Percentiles rank a stretch among this genome's conserved stretches.
phyloP scores from a whole-genome alignment of 495 filamentous ascomycete genomes.

The Aspergillus nidulans region DNA sequence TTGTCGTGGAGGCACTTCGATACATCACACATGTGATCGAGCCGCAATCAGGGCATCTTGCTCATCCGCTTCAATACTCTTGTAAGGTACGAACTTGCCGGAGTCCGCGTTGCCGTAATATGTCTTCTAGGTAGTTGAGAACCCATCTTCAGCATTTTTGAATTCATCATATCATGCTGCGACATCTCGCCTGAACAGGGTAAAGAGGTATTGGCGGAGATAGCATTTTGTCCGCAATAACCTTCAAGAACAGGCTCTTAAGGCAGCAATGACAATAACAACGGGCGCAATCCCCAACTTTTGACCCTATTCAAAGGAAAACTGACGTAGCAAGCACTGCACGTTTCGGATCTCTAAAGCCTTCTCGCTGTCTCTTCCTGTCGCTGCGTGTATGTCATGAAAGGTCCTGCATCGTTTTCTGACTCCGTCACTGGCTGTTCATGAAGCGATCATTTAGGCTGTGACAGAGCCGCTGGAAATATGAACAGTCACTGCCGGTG shows the following conservation, averaged over 20 bases:
- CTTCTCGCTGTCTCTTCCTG: not conserved
- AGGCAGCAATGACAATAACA: constrained; percentile 17
- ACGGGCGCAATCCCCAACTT: not conserved
- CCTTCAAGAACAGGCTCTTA: constrained; percentile 18
- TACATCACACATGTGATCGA: constrained; percentile 32
- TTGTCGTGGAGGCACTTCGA: constrained; percentile 28
- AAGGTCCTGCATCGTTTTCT: not conserved
- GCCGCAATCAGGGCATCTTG: constrained; percentile 35
- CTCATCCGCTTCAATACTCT: constrained; percentile 27
- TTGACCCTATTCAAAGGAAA: not conserved
- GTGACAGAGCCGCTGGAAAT: not conserved
- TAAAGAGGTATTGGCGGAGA: constrained; percentile 23
- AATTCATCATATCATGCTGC: constrained; percentile 15
- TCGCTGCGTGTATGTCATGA: not conserved
- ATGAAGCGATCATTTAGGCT: not conserved
- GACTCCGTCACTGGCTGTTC: too few relatives aligned
- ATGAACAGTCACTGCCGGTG: not conserved
- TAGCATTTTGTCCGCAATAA: constrained; percentile 20
- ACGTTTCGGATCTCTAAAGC: not conserved
- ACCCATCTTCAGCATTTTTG: constrained; percentile 8
- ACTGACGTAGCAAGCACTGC: constrained; percentile 4
- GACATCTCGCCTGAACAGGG: constrained; percentile 18
- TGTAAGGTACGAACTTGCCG: constrained; percentile 37
- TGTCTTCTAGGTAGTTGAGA: constrained; percentile 8
- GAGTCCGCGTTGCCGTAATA: constrained; percentile 18